A percentile compares a stretch with the other conserved stretches of the same genome.
These are phyloP conservation scores for Coix lacrymajobi DNA, from an alignment of 176 grass and related monocot genomes.

Conservation along the genomic window DNA sequence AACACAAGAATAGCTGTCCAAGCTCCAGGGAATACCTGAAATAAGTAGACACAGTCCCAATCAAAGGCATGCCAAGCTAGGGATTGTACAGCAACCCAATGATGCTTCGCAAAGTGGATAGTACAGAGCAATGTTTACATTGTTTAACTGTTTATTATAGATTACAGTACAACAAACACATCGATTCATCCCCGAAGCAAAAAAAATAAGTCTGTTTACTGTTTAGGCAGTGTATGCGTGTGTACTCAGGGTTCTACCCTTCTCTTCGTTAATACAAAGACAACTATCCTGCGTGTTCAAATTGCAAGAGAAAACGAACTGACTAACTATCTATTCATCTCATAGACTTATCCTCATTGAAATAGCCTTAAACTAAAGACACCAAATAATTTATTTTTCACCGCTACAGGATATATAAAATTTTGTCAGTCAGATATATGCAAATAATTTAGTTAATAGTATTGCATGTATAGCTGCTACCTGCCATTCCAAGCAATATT, in stretches of 20 bases:
- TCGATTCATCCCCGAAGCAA: background rate
- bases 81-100: background rate
- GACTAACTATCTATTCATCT: background rate
- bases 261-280: background rate
- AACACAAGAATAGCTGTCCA: slow-evolving; percentile 91
- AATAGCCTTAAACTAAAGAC: background rate
- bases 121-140: background rate
- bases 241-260: background rate
- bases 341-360: background rate
- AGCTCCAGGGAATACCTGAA: slow-evolving; percentile 90
- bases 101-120: background rate
- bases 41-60: background rate
- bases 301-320: background rate
- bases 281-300: background rate
- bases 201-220: background rate
- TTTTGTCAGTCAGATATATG: background rate
- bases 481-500: background rate
- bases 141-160: background rate
- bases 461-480: background rate
- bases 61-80: background rate
- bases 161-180: background rate
- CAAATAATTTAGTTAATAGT: background rate
- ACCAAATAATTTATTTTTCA: background rate
- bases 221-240: background rate
- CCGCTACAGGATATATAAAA: background rate